Evolutionary conservation across 2,329 filamentous ascomycete species (phyloP), one percentile per base, ranked within the genome.

Genomic region (Aspergillus sojae): DNA sequence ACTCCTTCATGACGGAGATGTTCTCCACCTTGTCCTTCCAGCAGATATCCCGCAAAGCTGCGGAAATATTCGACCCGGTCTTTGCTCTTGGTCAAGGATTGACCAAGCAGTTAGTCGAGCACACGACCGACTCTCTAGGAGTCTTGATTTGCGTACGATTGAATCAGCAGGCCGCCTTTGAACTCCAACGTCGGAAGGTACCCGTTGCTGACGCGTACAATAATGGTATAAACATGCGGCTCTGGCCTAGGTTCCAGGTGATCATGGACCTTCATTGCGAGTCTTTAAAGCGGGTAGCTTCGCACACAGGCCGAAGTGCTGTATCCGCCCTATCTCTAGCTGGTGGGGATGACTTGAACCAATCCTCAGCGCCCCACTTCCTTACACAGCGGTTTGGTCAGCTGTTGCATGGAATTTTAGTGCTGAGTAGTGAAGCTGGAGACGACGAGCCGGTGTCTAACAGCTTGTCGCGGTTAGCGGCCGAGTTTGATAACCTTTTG

Each of bases 361-460:
- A 77, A 46, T 80, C 79, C 21, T 76, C 77, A 5, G 95, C 95
- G 1, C 95, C 95, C 0, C 95, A 98, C 71, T 89, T 94, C 58
- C 85, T 96, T 21, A 97, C 95, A 0, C 95, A 99, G 77, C 88
- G 93, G n/a, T 98, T 98, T 73, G 95, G 92, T 0, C 94, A 97
- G 79, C 88, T 99, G 57, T 79, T 97, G 56, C 91, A 97, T 67
- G 93, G 92, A 3, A 90, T 98, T 34, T 80, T 98, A 34, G 83
- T 88, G 0, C 84, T 99, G 50, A 96, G 92, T 73, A 88, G 88
- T n/a, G 94, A 97, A 70, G 92, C 93, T 0, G 93, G 93, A 2
- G 95, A 98, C 69, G 94, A 97, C 69, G 95, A 99, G 77, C 95
- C 95, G 0, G 91, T 98, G 2, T 89, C 89, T 0, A 89, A 91